Evolutionary conservation across 1,284 basidiomycete genomes (phyloP).

Genomic region (Apiotrichum siamense): DNA sequence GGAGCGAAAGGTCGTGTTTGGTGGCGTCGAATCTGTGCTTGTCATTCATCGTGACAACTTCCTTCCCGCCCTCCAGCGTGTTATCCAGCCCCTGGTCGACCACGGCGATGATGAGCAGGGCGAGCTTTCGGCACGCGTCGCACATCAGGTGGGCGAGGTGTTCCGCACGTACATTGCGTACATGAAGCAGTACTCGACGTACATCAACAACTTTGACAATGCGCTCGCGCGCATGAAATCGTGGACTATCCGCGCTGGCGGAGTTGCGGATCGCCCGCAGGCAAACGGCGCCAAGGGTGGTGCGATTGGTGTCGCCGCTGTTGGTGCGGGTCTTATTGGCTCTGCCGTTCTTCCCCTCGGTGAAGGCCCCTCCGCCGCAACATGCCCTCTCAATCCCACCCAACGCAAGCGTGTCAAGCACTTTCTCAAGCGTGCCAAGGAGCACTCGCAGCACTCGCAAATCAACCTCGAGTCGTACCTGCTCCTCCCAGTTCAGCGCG

Average conservation of each 20-base stretch:
- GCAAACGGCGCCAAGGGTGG: neutral
- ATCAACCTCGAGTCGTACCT: constrained; percentile 92
- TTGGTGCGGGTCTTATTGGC: constrained; percentile 47
- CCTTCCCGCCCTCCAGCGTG: constrained; percentile 76
- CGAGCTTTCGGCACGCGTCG: constrained; percentile 64
- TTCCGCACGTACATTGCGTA: constrained; percentile 90
- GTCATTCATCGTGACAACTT: constrained; percentile 90
- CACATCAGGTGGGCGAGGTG: constrained; percentile 76
- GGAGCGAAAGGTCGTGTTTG: constrained; percentile 89
- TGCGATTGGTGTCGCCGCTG: constrained; percentile 18
- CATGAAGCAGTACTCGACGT: constrained; percentile 95
- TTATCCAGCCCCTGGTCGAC: constrained; percentile 61
- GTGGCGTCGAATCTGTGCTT: constrained; percentile 81
- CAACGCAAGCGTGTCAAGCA: constrained; percentile 79
- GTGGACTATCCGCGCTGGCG: constrained; percentile 58
- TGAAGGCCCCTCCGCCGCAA: constrained; percentile 29
- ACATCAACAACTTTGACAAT: constrained; percentile 94
- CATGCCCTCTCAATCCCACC: constrained; percentile 54
- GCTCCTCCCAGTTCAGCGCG: constrained; percentile 88
- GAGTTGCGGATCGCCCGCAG: neutral
- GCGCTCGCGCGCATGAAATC: constrained; percentile 75
- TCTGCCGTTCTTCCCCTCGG: constrained; percentile 54
- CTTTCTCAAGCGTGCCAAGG: constrained; percentile 59
- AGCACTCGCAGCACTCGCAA: constrained; percentile 84
- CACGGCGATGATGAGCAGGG: constrained; percentile 63